Base-by-base conservation (phyloP, 2,329 filamentous ascomycete genomes). In the Rachicladosporium sp. region DNA sequence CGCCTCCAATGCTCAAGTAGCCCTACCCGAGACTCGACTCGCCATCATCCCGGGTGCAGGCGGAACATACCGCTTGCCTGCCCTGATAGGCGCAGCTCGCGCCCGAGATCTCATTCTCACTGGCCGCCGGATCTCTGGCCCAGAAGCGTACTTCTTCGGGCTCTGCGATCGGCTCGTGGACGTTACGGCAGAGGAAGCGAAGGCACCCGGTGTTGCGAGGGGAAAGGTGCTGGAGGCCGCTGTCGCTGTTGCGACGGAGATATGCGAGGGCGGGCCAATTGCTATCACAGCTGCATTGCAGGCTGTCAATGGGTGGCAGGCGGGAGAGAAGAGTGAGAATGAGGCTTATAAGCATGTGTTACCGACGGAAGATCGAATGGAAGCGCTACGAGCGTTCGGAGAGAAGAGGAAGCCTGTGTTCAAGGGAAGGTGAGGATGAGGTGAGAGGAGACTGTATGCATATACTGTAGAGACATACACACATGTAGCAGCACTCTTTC, bases 21-120 rank as follows among this genome's bases (percentile, higher is more conserved):
- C 78, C 0, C 75, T 96, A 4, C 91, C 91, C 1, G 91, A 98
- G 61, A 96, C 91, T 1, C 74, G 88, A 2, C 73, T 98, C 2
- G 91, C 82, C 41, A 98, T 98, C 58, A 82, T 98, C 48, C 91
- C 91, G 3, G 91, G 91, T 43, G 91, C 89, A 2, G 91, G 91
- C 33, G 91, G 89, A 44, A 96, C 89, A 1, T 85, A 86, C 62
- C 80, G 91, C 7, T 76, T 98, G 1, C 86, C 87, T 2, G 74
- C 72, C 6, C 64, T 98, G 12, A 80, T 98, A 48, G 91, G 91
- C 4, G 65, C 82, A 15, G 69, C 73, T 19, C 78, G 87, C 40
- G 91, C 91, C n/a, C 73, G 88, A 37, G 89, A 98, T 60, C 66
- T 96, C 52, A 81, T 96, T 37, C 69, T 96, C 7, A 96, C 89